Conservation (phyloP, 306 rosid species). For the Castanea crenata region DNA sequence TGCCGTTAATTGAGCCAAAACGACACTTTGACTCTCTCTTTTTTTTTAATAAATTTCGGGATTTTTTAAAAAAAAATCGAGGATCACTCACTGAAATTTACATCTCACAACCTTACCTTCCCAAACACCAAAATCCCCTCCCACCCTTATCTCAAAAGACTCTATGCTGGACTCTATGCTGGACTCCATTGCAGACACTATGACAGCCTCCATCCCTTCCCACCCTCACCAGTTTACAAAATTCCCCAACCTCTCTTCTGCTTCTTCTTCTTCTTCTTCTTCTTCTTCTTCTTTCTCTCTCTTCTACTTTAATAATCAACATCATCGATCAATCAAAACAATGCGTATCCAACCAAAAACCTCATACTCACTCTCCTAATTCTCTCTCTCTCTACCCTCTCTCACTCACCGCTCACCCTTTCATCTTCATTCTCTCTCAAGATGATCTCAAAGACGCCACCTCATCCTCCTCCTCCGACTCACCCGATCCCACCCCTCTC, state of each 20-base stretch:
- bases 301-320: too few relatives aligned
- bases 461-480: constrained; percentile 34
- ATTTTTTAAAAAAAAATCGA: too few relatives aligned
- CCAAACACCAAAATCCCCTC: too few relatives aligned
- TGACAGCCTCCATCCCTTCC: too few relatives aligned
- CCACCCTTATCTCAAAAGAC: too few relatives aligned
- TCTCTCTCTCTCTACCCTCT: constrained; percentile 40
- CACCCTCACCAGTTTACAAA: background rate
- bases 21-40: too few relatives aligned
- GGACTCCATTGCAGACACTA: too few relatives aligned
- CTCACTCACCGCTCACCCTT: constrained; percentile 55
- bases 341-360: constrained; percentile 27
- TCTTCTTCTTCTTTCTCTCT: background rate
- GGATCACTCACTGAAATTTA: too few relatives aligned
- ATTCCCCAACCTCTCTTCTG: background rate
- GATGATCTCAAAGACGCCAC: constrained; percentile 69
- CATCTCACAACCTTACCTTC: too few relatives aligned
- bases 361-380: constrained; percentile 36
- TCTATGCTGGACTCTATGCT: too few relatives aligned
- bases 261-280: background rate
- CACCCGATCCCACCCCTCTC: constrained; percentile 44
- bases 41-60: too few relatives aligned
- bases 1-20: too few relatives aligned
- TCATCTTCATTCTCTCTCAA: constrained; percentile 68
- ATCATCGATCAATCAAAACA: background rate